phyloP scores from a whole-genome alignment of 73 alveolate genomes.

The Paramecium bursaria region DNA sequence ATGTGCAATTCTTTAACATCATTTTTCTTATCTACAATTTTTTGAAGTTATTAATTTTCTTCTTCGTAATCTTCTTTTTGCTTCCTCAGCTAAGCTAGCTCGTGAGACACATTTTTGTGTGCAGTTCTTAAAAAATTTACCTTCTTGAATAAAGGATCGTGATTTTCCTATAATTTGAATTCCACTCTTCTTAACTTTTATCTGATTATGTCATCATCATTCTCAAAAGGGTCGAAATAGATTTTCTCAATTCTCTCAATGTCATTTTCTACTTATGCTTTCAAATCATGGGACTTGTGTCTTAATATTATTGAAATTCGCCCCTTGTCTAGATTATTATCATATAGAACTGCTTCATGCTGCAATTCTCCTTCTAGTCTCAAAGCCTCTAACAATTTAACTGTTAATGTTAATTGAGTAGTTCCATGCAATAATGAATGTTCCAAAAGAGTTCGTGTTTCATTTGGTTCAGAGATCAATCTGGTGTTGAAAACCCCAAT shows the following conservation, averaged over 20 bases:
- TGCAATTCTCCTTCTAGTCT: slow-evolving; percentile 77
- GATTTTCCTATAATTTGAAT: slow-evolving; percentile 71
- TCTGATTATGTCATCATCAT: slow-evolving; percentile 76
- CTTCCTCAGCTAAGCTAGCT: slow-evolving; percentile 74
- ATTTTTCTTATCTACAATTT: slow-evolving; percentile 77
- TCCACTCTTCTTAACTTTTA: slow-evolving; percentile 78
- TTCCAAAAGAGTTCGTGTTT: slow-evolving; percentile 74
- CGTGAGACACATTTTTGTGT: slow-evolving; percentile 78
- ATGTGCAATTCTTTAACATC: slow-evolving; percentile 87
- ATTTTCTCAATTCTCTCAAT: slow-evolving; percentile 77
- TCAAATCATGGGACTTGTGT: slow-evolving; percentile 78
- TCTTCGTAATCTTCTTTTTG: slow-evolving; percentile 75
- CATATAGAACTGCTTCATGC: slow-evolving; percentile 76
- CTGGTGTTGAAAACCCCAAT: slow-evolving; percentile 80
- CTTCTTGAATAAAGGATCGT: slow-evolving; percentile 79
- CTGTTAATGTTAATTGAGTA: slow-evolving; percentile 73
- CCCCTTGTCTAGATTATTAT: slow-evolving; percentile 82
- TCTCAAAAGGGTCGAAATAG: slow-evolving; percentile 87
- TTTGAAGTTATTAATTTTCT: slow-evolving; percentile 75
- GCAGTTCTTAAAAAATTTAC: slow-evolving; percentile 79
- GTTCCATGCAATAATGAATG: slow-evolving; percentile 79
- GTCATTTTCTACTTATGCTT: slow-evolving; percentile 86
- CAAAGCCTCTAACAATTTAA: slow-evolving; percentile 76
- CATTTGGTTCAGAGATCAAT: slow-evolving; percentile 68
- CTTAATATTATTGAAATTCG: slow-evolving; percentile 76